Percentiles rank a stretch among this genome's conserved stretches.
Conservation (phyloP, 208 protist species). For the Leptomonas seymouri region DNA sequence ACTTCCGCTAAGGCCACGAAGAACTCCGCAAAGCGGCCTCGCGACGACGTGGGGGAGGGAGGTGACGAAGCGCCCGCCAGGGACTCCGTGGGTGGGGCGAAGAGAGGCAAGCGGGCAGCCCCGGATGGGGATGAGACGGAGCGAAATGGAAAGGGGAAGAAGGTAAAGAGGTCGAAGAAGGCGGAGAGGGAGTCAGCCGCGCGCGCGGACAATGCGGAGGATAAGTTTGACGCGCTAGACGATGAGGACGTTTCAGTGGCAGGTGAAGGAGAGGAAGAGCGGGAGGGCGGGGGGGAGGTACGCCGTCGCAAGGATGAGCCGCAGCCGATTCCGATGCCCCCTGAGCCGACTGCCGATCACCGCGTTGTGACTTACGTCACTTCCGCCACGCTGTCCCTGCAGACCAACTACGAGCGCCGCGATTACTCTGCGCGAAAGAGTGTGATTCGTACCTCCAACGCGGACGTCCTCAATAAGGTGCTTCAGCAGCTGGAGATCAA, state of each 20-base stretch:
- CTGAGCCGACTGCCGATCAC: constrained; percentile 59
- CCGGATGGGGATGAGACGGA: constrained; percentile 21
- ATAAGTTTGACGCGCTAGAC: neutral
- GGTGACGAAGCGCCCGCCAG: neutral
- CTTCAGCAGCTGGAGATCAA: constrained; percentile 79
- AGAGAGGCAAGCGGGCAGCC: constrained; percentile 11
- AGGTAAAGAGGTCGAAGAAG: constrained; percentile 20
- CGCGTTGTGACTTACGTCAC: constrained; percentile 86
- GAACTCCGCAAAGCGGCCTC: constrained; percentile 23
- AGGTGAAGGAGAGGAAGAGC: constrained; percentile 12
- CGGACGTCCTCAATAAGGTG: constrained; percentile 73
- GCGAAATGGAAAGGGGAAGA: constrained; percentile 1
- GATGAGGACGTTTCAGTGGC: constrained; percentile 24
- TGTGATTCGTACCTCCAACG: constrained; percentile 81
- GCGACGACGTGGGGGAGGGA: constrained; percentile 19
- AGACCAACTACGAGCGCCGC: constrained; percentile 85
- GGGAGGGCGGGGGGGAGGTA: constrained; percentile 3
- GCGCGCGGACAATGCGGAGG: constrained; percentile 25
- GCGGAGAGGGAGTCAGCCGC: neutral
- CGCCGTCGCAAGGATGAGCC: constrained; percentile 57
- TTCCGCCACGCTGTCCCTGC: constrained; percentile 91
- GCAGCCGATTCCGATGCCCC: constrained; percentile 80
- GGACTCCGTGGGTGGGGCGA: neutral
- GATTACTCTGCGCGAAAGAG: constrained; percentile 76
- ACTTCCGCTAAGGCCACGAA: constrained; percentile 22